Evolutionary conservation across 495 filamentous ascomycete species (phyloP).

Genomic region (Neurospora sp.): DNA sequence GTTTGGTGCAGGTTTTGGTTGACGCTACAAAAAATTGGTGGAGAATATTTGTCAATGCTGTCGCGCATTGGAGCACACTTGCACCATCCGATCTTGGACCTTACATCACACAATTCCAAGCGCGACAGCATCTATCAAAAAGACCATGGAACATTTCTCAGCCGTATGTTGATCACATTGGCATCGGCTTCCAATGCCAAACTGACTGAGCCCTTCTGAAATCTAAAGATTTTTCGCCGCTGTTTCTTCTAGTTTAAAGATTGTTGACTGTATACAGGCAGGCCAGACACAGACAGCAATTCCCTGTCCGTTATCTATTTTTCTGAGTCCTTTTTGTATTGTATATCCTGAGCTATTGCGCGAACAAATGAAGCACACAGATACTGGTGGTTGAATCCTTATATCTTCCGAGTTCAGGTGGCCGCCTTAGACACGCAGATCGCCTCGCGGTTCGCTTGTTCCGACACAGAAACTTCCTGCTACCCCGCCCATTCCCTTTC

Average conservation of each 20-base stretch:
- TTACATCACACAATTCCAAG: background rate
- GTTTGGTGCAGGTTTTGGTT: background rate
- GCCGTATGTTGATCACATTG: background rate
- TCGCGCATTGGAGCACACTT: background rate
- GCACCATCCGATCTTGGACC: background rate
- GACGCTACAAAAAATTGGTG: background rate
- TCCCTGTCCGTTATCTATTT: background rate
- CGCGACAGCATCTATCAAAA: background rate
- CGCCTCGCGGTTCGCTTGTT: background rate
- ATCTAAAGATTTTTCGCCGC: background rate
- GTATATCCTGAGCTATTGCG: no score
- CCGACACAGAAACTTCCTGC: background rate
- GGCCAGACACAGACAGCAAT: background rate
- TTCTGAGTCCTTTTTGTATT: background rate
- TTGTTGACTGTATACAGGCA: background rate
- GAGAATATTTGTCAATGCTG: background rate
- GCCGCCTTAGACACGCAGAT: background rate
- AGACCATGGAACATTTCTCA: background rate
- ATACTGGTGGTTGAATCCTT: no score
- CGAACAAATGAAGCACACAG: no score
- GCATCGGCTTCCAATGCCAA: background rate
- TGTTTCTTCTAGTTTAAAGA: background rate
- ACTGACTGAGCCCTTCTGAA: background rate
- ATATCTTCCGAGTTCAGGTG: background rate
- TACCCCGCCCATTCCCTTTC: background rate